A percentile compares a stretch with the other conserved stretches of the same genome.
Conservation (phyloP, 176 grass and related monocot species). For the Leersia perrieri region DNA sequence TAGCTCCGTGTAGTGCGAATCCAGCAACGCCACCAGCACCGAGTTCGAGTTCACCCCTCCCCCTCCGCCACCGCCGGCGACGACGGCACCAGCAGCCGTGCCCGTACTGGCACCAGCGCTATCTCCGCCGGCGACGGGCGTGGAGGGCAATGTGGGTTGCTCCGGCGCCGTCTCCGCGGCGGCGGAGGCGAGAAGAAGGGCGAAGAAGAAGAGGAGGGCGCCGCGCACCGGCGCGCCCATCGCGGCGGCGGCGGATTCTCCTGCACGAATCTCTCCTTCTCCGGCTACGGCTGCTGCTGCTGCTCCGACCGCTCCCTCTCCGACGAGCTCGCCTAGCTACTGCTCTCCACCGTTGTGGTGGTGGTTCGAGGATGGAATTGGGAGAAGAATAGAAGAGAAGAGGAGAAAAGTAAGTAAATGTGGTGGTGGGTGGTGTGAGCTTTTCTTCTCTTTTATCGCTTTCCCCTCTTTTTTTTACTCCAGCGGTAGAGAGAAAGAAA, state of each 20-base stretch:
- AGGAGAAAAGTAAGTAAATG: constrained; percentile 15
- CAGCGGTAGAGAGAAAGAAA: not conserved
- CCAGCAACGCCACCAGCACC: constrained; percentile 42
- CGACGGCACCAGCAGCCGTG: not conserved
- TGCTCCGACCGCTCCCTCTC: not conserved
- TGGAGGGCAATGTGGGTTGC: not conserved
- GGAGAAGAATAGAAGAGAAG: not conserved
- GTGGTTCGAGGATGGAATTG: not conserved
- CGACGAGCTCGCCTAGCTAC: not conserved
- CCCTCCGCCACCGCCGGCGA: not conserved
- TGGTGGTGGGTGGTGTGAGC: constrained; percentile 42
- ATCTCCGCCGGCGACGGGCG: not conserved
- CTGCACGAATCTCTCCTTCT: not conserved
- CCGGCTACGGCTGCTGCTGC: not conserved
- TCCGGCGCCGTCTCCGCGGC: constrained; percentile 16
- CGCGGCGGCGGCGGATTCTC: constrained; percentile 13
- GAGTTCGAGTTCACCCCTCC: constrained; percentile 41
- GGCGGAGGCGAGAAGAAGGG: constrained; percentile 18
- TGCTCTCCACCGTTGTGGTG: not conserved
- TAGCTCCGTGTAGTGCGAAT: constrained; percentile 53
- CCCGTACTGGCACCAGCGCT: not conserved
- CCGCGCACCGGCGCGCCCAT: constrained; percentile 53
- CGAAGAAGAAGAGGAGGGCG: constrained; percentile 44
- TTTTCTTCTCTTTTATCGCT: constrained; percentile 4
- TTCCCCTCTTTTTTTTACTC: not conserved